phyloP scores from a whole-genome alignment of 2,329 filamentous ascomycete genomes.

The Malbranchea cinnamomea region DNA sequence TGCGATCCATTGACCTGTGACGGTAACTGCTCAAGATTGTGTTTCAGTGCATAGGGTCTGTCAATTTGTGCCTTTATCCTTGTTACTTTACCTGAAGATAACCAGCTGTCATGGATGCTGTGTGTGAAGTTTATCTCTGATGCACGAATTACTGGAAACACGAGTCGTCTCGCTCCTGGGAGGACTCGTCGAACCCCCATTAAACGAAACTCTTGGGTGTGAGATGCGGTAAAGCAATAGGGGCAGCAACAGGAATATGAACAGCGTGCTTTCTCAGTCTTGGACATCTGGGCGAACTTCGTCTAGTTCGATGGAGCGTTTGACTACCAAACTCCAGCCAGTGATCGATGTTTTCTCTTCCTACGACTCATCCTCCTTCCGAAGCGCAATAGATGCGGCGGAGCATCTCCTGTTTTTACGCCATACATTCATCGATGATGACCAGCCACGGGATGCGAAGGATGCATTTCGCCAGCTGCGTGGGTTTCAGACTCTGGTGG shows the following conservation, averaged over 20 bases:
- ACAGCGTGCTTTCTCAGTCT: conserved; percentile 5
- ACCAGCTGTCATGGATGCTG: too few relatives aligned
- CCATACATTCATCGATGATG: conserved; percentile 44
- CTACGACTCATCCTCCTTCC: conserved; percentile 16
- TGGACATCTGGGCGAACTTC: conserved; percentile 9
- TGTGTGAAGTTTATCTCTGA: too few relatives aligned
- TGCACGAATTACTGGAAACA: too few relatives aligned
- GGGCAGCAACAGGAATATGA: conserved; percentile 9
- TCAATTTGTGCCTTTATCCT: too few relatives aligned
- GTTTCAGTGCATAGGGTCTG: too few relatives aligned
- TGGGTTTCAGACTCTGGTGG: conserved; percentile 62
- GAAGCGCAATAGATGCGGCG: conserved; percentile 30
- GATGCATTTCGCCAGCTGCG: conserved; percentile 70
- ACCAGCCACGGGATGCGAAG: conserved; percentile 40
- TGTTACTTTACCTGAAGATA: too few relatives aligned
- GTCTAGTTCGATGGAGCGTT: conserved; percentile 14
- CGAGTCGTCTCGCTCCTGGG: too few relatives aligned
- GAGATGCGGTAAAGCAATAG: too few relatives aligned
- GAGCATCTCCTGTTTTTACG: conserved; percentile 50
- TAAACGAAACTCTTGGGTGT: too few relatives aligned
- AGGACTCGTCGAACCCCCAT: too few relatives aligned
- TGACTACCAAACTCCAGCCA: conserved; percentile 24
- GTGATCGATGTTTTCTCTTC: conserved; percentile 23
- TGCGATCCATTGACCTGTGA: too few relatives aligned
- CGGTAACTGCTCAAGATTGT: too few relatives aligned